Percentiles rank a stretch among this genome's conserved stretches.
Evolutionary conservation across 345 rosid genomes (phyloP).

Genomic region (Rhizophora apiculata): DNA sequence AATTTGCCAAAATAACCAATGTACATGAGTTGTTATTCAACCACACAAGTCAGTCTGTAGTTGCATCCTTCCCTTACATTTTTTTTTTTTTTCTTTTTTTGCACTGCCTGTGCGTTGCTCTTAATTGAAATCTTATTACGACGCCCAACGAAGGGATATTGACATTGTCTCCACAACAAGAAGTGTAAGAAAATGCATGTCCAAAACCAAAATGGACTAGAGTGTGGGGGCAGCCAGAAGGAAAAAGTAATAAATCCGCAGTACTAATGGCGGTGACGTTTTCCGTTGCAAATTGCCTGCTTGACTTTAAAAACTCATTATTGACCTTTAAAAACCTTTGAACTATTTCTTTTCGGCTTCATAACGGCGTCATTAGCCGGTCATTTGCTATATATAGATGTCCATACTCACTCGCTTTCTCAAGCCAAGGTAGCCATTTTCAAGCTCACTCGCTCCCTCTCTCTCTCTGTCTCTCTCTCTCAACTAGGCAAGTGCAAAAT

Average conservation of each 20-base stretch:
- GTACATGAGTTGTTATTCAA: slow-evolving; percentile 1
- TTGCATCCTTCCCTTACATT: background rate
- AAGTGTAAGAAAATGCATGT: slow-evolving; percentile 9
- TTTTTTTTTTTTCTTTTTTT: too few species aligned
- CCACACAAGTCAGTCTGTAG: background rate
- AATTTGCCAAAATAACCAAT: background rate
- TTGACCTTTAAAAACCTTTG: slow-evolving; percentile 17
- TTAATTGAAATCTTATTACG: slow-evolving; percentile 7
- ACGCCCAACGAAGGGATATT: background rate
- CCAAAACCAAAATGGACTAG: background rate
- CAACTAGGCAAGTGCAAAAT: slow-evolving; percentile 16
- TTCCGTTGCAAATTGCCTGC: slow-evolving; percentile 23
- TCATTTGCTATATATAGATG: slow-evolving; percentile 39
- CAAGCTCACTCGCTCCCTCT: slow-evolving; percentile 15
- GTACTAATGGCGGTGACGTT: slow-evolving; percentile 18
- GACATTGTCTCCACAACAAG: background rate
- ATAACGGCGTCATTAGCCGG: slow-evolving; percentile 50
- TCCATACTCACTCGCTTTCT: slow-evolving; percentile 3
- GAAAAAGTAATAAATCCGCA: background rate
- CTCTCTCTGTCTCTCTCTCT: slow-evolving; percentile 7
- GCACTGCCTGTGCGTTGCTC: slow-evolving; percentile 9
- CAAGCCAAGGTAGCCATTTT: slow-evolving; percentile 23
- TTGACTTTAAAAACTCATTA: background rate
- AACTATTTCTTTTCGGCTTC: slow-evolving; percentile 8
- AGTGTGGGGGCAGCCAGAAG: background rate